A percentile compares a stretch with the other conserved stretches of the same genome.
Evolutionary conservation across 805 yeast genomes (phyloP).

Genomic region (Hanseniaspora taiwanica): DNA sequence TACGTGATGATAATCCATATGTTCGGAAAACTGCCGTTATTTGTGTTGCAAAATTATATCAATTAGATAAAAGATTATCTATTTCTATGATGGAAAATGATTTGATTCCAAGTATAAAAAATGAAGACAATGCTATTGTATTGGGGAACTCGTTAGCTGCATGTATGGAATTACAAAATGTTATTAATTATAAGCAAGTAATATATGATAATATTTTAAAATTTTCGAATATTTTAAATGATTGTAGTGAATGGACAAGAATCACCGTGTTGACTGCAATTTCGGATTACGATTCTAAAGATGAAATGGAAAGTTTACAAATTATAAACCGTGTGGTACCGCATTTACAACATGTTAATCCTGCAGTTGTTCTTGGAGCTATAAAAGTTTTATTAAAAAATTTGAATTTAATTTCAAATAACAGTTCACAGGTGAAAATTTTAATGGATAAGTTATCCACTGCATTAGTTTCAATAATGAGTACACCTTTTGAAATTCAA

Average conservation of each 20-base stretch:
- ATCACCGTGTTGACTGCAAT: slow-evolving; percentile 76
- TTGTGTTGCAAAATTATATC: slow-evolving; percentile 91
- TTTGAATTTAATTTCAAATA: slow-evolving; percentile 33
- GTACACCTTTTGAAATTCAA: slow-evolving; percentile 76
- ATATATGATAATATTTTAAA: slow-evolving; percentile 35
- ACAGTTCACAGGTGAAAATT: slow-evolving; percentile 26
- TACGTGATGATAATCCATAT: slow-evolving; percentile 89
- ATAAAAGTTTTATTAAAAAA: slow-evolving; percentile 71
- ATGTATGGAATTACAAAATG: slow-evolving; percentile 39
- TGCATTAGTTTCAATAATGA: slow-evolving; percentile 76
- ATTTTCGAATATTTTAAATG: slow-evolving; percentile 75
- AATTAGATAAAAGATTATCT: slow-evolving; percentile 67
- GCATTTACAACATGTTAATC: slow-evolving; percentile 92
- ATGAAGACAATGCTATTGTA: slow-evolving; percentile 90
- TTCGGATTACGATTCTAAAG: slow-evolving; percentile 50
- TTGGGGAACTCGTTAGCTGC: slow-evolving; percentile 89
- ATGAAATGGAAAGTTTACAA: slow-evolving; percentile 58
- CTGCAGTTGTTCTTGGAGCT: slow-evolving; percentile 82
- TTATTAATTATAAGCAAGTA: slow-evolving; percentile 24
- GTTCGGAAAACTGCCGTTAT: slow-evolving; percentile 96
- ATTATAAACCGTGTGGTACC: slow-evolving; percentile 85
- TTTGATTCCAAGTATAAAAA: slow-evolving; percentile 48
- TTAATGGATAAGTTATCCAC: slow-evolving; percentile 63
- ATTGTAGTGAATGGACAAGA: slow-evolving; percentile 99
- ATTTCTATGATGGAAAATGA: slow-evolving; percentile 67